Base-by-base conservation (phyloP, 2,329 filamentous ascomycete genomes). In the Cladosporium cucumerinum region DNA sequence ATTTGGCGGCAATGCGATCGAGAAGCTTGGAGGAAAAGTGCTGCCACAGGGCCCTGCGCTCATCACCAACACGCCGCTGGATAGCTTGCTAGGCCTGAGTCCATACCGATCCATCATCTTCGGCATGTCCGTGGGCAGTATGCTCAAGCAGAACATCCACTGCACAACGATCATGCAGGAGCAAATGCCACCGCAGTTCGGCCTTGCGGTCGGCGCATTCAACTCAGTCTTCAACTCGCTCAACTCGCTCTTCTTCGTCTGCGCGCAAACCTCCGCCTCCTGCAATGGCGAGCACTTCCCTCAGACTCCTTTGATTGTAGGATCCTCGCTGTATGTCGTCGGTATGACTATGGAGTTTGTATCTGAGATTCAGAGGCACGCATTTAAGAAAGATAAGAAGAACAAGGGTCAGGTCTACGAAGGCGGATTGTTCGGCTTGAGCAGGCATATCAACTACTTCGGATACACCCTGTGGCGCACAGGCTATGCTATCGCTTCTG, bases 101-200 rank as follows among this genome's bases (percentile, higher is more conserved):
- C 82, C 80, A 0, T 82, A 84, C 68, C 78, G 82, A 28, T 75
- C 82, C 10, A 76, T 86, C 54, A 75, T 88, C 10, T 73, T 87
- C 6, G 76, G 74, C 61, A 86, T 88, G 83, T 78, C 82, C 25
- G 75, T 80, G 49, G 86, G 82, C 62, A 80, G 78, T 46, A 77
- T 80, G 26, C 65, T 82, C 30, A 88, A 88, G 77, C 86, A 88
- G 66, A 81, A 83, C 69, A 82, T 83, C 74, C 86, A 84, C 82
- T 75, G 83, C 16, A 71, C 78, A 1, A 69, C 69, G 28, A 73
- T 85, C 2, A 81, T 79, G 21, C 75, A 80, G 55, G 84, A 87
- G 68, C 78, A 82, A 14, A 83, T 88, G 75, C 77, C 77, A 0
- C 75, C 80, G 0, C 25, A 54, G 0, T 73, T 75, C 2, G 84